These are phyloP conservation scores for Aspergillus steynii DNA, from an alignment of 495 filamentous ascomycete genomes.

Conservation along the genomic window DNA sequence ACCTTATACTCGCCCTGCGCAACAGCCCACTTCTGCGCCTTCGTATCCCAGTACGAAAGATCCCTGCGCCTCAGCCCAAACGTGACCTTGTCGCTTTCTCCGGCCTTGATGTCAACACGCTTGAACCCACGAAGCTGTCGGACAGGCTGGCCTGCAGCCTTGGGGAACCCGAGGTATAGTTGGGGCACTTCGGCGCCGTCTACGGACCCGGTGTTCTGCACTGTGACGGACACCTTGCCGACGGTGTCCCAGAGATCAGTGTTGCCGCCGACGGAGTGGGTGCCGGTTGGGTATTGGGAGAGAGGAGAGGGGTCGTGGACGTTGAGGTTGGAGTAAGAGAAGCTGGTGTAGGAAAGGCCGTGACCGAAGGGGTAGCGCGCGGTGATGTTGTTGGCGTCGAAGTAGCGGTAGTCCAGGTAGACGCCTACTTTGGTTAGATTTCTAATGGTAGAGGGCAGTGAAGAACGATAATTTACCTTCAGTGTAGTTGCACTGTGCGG, in stretches of 20 bases:
- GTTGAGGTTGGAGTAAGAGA: constrained; percentile 49
- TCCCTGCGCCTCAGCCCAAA: constrained; percentile 63
- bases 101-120: constrained; percentile 50
- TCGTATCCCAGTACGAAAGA: constrained; percentile 65
- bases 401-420: constrained; percentile 68
- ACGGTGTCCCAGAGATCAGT: constrained; percentile 58
- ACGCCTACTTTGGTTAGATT: constrained; percentile 23
- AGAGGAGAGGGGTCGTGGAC: constrained; percentile 25
- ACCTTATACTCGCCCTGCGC: constrained; percentile 37
- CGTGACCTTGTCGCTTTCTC: constrained; percentile 40
- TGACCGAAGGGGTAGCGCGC: constrained; percentile 69
- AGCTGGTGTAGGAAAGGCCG: constrained; percentile 67
- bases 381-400: constrained; percentile 59
- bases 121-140: constrained; percentile 60
- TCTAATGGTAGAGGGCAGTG: not conserved
- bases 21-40: constrained; percentile 64
- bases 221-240: constrained; percentile 41
- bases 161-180: constrained; percentile 63
- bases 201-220: constrained; percentile 54
- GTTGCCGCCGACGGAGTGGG: constrained; percentile 55
- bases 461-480: constrained; percentile 41
- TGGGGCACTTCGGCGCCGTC: constrained; percentile 60
- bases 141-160: constrained; percentile 22
- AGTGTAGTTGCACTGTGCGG: constrained; percentile 59
- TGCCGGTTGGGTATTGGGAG: constrained; percentile 22